Conservation (phyloP, 805 yeast species). For the Jamesozyma hellenica region DNA sequence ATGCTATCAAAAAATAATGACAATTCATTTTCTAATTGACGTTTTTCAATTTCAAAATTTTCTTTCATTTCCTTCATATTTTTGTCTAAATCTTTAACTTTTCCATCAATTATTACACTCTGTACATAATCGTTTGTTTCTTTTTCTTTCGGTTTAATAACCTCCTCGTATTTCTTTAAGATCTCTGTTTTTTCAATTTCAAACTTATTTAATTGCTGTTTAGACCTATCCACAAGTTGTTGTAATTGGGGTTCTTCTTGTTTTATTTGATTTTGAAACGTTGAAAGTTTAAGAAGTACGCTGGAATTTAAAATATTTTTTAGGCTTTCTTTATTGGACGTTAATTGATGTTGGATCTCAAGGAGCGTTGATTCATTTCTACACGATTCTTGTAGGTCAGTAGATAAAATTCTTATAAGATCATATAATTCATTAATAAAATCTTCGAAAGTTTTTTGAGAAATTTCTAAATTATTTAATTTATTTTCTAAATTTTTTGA, state of each 20-base stretch:
- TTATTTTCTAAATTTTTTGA: constrained; percentile 37
- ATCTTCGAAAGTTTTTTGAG: constrained; percentile 48
- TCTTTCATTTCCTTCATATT: constrained; percentile 30
- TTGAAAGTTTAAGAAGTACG: constrained; percentile 34
- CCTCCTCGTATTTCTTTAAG: constrained; percentile 37
- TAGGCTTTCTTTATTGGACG: constrained; percentile 34
- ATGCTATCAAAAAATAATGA: constrained; percentile 47
- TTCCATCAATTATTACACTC: constrained; percentile 29
- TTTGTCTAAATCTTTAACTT: constrained; percentile 28
- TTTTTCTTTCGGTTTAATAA: constrained; percentile 40
- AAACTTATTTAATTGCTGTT: constrained; percentile 37
- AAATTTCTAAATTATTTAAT: constrained; percentile 40
- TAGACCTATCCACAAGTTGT: constrained; percentile 38
- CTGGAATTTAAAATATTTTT: constrained; percentile 31
- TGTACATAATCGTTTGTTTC: constrained; percentile 40
- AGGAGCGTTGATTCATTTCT: constrained; percentile 33
- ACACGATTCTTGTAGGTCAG: constrained; percentile 35
- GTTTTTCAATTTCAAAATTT: constrained; percentile 43
- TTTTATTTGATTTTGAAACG: constrained; percentile 35
- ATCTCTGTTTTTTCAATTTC: constrained; percentile 36
- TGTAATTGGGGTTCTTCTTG: constrained; percentile 40
- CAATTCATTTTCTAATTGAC: constrained; percentile 43
- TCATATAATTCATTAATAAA: constrained; percentile 23
- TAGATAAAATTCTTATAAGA: constrained; percentile 34
- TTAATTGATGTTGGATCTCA: constrained; percentile 40